These are phyloP conservation scores for Cytospora piceicola DNA, from an alignment of 2,329 filamentous ascomycete genomes.

Conservation along the genomic window DNA sequence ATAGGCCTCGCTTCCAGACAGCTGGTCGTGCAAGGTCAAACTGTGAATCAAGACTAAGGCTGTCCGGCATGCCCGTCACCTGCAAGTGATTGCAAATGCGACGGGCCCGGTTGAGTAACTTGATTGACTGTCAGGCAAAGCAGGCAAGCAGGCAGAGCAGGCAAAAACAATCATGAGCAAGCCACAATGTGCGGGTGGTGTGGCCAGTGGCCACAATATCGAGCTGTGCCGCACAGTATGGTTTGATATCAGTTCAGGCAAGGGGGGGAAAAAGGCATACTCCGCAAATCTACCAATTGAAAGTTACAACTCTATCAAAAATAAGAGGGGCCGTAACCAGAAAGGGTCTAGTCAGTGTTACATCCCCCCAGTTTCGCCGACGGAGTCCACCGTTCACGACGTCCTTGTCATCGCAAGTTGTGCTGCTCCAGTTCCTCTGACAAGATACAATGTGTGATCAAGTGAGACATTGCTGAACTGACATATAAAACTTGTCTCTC, in stretches of 20 bases:
- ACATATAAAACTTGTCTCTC: background rate
- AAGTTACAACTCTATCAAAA: background rate
- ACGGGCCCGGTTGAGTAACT: background rate
- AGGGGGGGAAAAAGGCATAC: background rate
- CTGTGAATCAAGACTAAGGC: background rate
- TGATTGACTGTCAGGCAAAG: background rate
- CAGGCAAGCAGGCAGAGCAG: background rate
- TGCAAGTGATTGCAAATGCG: too few species aligned
- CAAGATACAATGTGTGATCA: background rate
- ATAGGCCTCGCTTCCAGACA: background rate
- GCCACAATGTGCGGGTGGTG: background rate
- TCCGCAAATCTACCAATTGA: background rate
- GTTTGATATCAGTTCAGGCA: background rate
- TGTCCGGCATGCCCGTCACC: background rate
- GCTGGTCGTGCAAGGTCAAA: background rate
- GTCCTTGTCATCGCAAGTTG: background rate
- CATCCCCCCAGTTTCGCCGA: background rate
- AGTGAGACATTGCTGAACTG: background rate
- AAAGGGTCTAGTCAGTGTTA: background rate
- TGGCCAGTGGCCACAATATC: background rate
- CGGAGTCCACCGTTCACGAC: background rate
- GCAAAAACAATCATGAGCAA: background rate
- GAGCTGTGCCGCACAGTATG: background rate
- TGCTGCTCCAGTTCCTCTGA: slow-evolving; percentile 3
- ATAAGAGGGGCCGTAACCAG: background rate